These are phyloP conservation scores for Alternaria sp. DNA, from an alignment of 2,329 filamentous ascomycete species.

Conservation along the genomic window DNA sequence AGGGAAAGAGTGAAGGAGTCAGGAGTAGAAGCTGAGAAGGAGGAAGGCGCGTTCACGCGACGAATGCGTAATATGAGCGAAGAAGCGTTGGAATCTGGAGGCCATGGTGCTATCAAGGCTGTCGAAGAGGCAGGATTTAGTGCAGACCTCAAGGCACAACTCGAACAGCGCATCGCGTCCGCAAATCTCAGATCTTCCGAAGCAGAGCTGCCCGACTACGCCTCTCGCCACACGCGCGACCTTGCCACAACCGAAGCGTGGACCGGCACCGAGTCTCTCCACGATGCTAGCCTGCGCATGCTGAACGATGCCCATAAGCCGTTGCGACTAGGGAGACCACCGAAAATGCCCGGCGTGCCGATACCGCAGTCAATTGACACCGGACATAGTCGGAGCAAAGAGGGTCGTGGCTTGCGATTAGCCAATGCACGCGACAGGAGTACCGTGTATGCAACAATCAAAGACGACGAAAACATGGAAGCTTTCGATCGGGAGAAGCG, in stretches of 20 bases:
- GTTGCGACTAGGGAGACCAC: constrained; percentile 32
- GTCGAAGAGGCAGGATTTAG: constrained; percentile 70
- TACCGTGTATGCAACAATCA: constrained; percentile 62
- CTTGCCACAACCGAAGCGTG: constrained; percentile 75
- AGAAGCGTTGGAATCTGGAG: constrained; percentile 63
- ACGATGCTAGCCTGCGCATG: constrained; percentile 84
- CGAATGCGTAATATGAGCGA: constrained; percentile 68
- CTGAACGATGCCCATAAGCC: constrained; percentile 69
- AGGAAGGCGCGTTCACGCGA: constrained; percentile 65
- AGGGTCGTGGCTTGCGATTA: constrained; percentile 53
- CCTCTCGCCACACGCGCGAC: constrained; percentile 72
- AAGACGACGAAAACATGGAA: constrained; percentile 64
- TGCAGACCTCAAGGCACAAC: constrained; percentile 64
- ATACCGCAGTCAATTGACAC: constrained; percentile 44
- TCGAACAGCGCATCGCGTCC: constrained; percentile 67
- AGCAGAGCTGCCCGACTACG: constrained; percentile 64
- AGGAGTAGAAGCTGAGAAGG: constrained; percentile 22
- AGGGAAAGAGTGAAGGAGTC: background rate
- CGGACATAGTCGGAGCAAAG: constrained; percentile 50
- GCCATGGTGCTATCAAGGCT: constrained; percentile 63
- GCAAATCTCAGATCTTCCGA: constrained; percentile 65
- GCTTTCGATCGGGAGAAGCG: constrained; percentile 77
- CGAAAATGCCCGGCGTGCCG: constrained; percentile 29
- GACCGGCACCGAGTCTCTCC: constrained; percentile 77
- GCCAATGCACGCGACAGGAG: constrained; percentile 67